Evolutionary conservation across 495 filamentous ascomycete genomes (phyloP).

Genomic region (Trichoderma asperelloides): DNA sequence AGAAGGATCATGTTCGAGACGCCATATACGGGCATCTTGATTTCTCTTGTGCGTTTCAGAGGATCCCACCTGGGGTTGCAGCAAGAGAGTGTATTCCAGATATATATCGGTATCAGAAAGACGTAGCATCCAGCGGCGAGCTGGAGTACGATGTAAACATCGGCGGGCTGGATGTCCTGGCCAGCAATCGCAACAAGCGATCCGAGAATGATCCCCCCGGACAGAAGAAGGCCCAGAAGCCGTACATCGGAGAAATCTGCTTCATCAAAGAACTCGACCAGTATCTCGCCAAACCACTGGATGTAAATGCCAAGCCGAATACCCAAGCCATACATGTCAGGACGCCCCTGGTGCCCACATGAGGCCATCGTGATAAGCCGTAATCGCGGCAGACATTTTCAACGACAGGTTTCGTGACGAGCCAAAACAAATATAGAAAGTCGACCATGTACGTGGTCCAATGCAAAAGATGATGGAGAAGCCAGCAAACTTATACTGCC

Average conservation of each 20-base stretch:
- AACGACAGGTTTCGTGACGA: neutral
- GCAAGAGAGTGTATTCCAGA: constrained; percentile 19
- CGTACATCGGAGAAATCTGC: constrained; percentile 13
- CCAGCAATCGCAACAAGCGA: neutral
- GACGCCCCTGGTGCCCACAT: constrained; percentile 1
- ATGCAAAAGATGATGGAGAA: neutral
- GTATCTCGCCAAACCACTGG: constrained; percentile 13
- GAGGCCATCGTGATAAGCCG: neutral
- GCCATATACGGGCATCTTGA: neutral
- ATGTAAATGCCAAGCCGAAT: constrained; percentile 18
- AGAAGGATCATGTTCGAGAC: neutral
- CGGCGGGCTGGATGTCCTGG: neutral
- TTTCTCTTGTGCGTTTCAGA: neutral
- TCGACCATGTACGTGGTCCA: neutral
- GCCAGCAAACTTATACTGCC: neutral
- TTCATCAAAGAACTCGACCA: constrained; percentile 16
- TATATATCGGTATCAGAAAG: constrained; percentile 17
- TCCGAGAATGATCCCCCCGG: neutral
- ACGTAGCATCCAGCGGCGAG: constrained; percentile 22
- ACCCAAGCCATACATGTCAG: constrained; percentile 16
- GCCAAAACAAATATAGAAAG: neutral
- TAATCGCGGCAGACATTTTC: neutral
- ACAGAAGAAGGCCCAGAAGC: constrained; percentile 13
- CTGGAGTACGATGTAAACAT: constrained; percentile 21
- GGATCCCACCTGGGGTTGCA: constrained; percentile 21